These are phyloP conservation scores for Penicillium arizonense DNA, from an alignment of 495 filamentous ascomycete genomes.

Conservation along the genomic window DNA sequence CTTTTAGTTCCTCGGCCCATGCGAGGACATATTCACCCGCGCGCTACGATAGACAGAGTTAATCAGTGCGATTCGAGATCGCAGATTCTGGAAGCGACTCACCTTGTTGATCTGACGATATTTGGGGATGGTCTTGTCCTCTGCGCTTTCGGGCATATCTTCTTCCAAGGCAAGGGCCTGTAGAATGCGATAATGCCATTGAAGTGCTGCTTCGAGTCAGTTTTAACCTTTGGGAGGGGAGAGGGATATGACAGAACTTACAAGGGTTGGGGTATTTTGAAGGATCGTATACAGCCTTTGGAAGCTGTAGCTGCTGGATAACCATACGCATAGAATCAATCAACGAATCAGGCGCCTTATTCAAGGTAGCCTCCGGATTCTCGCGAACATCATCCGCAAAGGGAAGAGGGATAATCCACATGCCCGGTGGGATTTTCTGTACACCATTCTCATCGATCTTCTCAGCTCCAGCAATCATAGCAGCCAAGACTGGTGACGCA, in stretches of 20 bases:
- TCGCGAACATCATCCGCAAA: slow-evolving; percentile 88
- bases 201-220: slow-evolving; percentile 53
- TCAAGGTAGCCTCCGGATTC: slow-evolving; percentile 58
- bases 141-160: slow-evolving; percentile 74
- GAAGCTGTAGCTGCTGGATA: slow-evolving; percentile 85
- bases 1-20: slow-evolving; percentile 69
- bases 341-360: slow-evolving; percentile 63
- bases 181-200: slow-evolving; percentile 97
- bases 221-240: background rate
- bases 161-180: slow-evolving; percentile 93
- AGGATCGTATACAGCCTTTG: slow-evolving; percentile 79
- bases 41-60: slow-evolving; percentile 37
- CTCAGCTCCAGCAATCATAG: slow-evolving; percentile 73
- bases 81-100: slow-evolving; percentile 1
- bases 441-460: slow-evolving; percentile 63
- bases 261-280: slow-evolving; percentile 86
- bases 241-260: slow-evolving; percentile 16
- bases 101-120: slow-evolving; percentile 81
- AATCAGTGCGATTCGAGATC: slow-evolving; percentile 3
- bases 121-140: slow-evolving; percentile 84
- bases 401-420: slow-evolving; percentile 88
- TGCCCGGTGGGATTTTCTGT: slow-evolving; percentile 72
- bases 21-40: slow-evolving; percentile 73
- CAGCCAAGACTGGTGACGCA: slow-evolving; percentile 72
- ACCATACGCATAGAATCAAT: slow-evolving; percentile 79